phyloP scores from a whole-genome alignment of 257 asterid genomes.

The Agastache rugosa region DNA sequence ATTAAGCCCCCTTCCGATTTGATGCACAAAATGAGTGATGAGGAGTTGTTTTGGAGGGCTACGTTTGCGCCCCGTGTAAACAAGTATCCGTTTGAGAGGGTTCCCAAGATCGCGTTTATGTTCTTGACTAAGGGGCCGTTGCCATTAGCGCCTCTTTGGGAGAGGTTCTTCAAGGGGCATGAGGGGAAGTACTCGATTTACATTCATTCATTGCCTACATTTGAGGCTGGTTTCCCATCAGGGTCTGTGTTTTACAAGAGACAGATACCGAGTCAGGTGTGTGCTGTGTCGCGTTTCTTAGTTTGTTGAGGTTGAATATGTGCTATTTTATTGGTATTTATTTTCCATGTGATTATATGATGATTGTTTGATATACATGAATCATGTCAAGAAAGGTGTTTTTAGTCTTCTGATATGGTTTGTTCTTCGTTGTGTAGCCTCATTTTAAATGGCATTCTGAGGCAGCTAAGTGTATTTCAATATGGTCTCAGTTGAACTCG shows the following conservation, averaged over 20 bases:
- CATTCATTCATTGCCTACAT: conserved; percentile 61
- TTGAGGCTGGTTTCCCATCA: conserved; percentile 43
- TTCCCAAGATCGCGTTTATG: conserved; percentile 68
- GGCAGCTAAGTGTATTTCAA: conserved; percentile 21
- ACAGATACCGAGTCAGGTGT: conserved; percentile 73
- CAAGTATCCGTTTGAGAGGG: conserved; percentile 53
- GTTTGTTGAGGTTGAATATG: background rate
- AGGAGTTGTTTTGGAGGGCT: conserved; percentile 68
- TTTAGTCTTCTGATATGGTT: background rate
- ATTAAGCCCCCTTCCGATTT: conserved; percentile 49
- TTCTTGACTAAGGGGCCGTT: conserved; percentile 70
- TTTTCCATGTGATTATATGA: background rate
- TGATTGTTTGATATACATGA: background rate
- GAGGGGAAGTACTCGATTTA: conserved; percentile 58
- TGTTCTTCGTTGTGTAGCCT: background rate
- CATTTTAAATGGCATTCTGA: background rate
- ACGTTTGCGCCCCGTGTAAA: conserved; percentile 49
- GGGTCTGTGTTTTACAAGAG: conserved; percentile 63
- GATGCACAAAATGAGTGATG: conserved; percentile 66
- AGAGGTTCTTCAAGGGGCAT: conserved; percentile 65
- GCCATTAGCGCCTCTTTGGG: conserved; percentile 72
- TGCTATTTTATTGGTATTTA: background rate
- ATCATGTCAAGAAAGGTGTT: background rate
- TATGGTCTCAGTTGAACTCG: background rate
- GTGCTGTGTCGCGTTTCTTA: background rate